phyloP scores from a whole-genome alignment of 495 filamentous ascomycete species.

The Talaromyces thailandensis region DNA sequence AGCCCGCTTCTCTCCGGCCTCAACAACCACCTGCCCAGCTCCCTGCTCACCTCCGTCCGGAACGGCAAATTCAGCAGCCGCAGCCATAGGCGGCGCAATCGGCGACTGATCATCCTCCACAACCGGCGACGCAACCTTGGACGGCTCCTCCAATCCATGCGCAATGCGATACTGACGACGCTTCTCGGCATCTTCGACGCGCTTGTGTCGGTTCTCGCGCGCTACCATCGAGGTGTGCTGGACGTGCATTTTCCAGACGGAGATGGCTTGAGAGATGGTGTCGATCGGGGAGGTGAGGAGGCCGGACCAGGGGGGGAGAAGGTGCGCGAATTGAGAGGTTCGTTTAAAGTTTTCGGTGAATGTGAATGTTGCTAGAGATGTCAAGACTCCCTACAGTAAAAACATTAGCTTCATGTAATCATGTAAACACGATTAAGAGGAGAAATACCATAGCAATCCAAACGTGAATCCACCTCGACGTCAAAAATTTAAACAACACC shows the following conservation, averaged over 20 bases:
- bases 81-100: constrained; percentile 12
- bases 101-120: constrained; percentile 23
- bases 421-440: not conserved
- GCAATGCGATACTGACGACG: constrained; percentile 68
- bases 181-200: constrained; percentile 73
- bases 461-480: constrained; percentile 61
- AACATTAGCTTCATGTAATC: not conserved
- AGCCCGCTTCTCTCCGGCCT: constrained; percentile 37
- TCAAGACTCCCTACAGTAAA: constrained; percentile 50
- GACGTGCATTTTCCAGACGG: constrained; percentile 64
- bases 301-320: constrained; percentile 55
- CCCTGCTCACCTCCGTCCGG: not conserved
- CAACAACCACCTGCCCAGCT: constrained; percentile 27
- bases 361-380: constrained; percentile 55
- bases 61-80: constrained; percentile 8
- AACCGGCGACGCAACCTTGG: constrained; percentile 10
- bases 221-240: constrained; percentile 52
- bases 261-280: constrained; percentile 44
- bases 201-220: constrained; percentile 53
- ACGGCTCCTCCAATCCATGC: constrained; percentile 60
- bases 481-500: constrained; percentile 66
- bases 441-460: constrained; percentile 62
- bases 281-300: constrained; percentile 54
- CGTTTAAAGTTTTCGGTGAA: constrained; percentile 61
- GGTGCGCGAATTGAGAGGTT: constrained; percentile 61